phyloP scores from a whole-genome alignment of 2,329 filamentous ascomycete genomes.

The Onygenales sp. region DNA sequence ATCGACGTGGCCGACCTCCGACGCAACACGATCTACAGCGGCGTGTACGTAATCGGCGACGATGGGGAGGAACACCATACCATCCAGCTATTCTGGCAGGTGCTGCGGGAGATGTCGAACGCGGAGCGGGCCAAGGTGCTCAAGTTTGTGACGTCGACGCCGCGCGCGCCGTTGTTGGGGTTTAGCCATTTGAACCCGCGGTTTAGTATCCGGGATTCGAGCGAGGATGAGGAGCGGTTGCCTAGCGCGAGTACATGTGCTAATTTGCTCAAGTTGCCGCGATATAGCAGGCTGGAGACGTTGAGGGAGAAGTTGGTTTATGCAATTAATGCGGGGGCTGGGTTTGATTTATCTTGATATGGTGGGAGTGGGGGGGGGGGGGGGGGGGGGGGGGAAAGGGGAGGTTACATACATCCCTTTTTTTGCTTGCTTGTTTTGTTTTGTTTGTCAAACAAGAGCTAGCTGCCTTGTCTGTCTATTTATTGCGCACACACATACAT shows the following conservation, averaged over 20 bases:
- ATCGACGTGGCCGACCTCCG: slow-evolving; percentile 84
- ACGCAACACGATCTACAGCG: slow-evolving; percentile 75
- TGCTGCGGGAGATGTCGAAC: slow-evolving; percentile 68
- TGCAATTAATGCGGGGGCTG: slow-evolving; percentile 79
- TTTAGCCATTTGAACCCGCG: slow-evolving; percentile 76
- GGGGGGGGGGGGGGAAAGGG: too few relatives aligned
- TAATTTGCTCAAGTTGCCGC: slow-evolving; percentile 84
- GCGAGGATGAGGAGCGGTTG: slow-evolving; percentile 63
- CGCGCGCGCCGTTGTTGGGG: slow-evolving; percentile 77
- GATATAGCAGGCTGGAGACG: slow-evolving; percentile 57
- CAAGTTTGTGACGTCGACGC: slow-evolving; percentile 92
- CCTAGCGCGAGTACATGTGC: slow-evolving; percentile 95
- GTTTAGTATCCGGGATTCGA: slow-evolving; percentile 84
- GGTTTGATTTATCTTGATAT: slow-evolving; percentile 62
- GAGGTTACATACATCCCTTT: too few relatives aligned
- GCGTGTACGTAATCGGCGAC: slow-evolving; percentile 81
- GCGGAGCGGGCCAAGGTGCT: slow-evolving; percentile 73
- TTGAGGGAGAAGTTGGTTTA: slow-evolving; percentile 78
- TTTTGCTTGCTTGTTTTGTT: slow-evolving; percentile 8
- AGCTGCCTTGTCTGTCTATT: too few relatives aligned
- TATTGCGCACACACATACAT: too few relatives aligned
- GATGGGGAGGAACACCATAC: slow-evolving; percentile 79
- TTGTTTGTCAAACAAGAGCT: slow-evolving; percentile 7
- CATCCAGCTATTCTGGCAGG: slow-evolving; percentile 81
- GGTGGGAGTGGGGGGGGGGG: not conserved